These are phyloP conservation scores for Claviceps digitariae DNA, from an alignment of 2,329 filamentous ascomycete genomes.

Conservation along the genomic window DNA sequence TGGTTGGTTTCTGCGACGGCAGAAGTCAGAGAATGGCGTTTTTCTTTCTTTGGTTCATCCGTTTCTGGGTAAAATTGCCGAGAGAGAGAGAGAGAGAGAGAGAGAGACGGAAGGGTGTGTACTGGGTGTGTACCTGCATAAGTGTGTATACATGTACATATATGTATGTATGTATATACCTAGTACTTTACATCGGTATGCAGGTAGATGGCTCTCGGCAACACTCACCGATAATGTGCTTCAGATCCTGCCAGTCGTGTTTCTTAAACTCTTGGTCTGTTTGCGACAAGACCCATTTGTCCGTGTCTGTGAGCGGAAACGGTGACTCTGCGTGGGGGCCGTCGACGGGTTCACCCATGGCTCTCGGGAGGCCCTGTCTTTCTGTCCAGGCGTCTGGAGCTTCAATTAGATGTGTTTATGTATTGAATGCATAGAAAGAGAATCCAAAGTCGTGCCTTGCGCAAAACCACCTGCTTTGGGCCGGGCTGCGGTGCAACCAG, in stretches of 20 bases:
- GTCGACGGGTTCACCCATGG: slow-evolving; percentile 25
- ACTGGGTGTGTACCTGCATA: background rate
- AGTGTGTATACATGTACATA: no score
- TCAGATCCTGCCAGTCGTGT: slow-evolving; percentile 63
- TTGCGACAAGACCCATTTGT: slow-evolving; percentile 43
- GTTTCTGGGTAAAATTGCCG: background rate
- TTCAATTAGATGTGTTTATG: no score
- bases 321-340: slow-evolving; percentile 27
- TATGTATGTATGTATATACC: no score
- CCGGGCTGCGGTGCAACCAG: no score
- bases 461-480: no score
- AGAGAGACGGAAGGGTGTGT: background rate
- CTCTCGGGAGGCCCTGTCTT: slow-evolving; percentile 5
- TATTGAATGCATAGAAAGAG: no score
- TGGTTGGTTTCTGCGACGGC: slow-evolving; percentile 35
- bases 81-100: background rate
- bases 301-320: slow-evolving; percentile 46
- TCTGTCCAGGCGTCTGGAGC: no score
- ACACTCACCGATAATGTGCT: slow-evolving; percentile 47
- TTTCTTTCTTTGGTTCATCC: no score
- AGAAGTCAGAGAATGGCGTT: background rate
- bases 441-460: no score
- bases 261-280: slow-evolving; percentile 58
- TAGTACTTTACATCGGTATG: no score
- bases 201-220: background rate